A percentile compares a stretch with the other conserved stretches of the same genome.
Conservation (phyloP, 225 moss, liverwort and hornwort species). For the Straminergon stramineum region DNA sequence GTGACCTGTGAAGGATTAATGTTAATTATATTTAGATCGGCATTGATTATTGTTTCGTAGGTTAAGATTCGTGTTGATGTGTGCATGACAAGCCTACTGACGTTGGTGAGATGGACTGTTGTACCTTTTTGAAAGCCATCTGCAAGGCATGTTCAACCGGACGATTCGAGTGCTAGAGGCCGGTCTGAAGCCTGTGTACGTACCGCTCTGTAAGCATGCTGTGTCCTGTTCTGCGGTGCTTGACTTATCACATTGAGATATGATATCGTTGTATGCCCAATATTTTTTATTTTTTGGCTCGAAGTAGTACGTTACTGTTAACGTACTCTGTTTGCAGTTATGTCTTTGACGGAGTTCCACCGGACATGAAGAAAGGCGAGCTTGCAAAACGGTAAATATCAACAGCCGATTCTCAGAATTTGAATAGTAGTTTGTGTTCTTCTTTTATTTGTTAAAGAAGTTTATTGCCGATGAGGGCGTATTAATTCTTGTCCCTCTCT, state of each 20-base stretch:
- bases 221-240: neutral
- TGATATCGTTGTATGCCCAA: neutral
- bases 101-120: neutral
- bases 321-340: slow-evolving; percentile 42
- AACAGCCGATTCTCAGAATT: neutral
- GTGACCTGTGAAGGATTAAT: neutral
- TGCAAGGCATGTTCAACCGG: slow-evolving; percentile 94
- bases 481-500: neutral
- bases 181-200: slow-evolving; percentile 94
- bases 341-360: slow-evolving; percentile 83
- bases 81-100: neutral
- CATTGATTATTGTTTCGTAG: neutral
- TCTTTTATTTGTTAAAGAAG: neutral
- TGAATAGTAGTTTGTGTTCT: neutral
- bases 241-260: neutral
- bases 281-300: neutral
- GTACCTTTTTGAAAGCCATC: slow-evolving; percentile 41
- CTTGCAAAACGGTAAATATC: slow-evolving; percentile 61
- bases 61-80: neutral
- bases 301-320: neutral
- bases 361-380: slow-evolving; percentile 84
- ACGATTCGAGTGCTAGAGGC: slow-evolving; percentile 95
- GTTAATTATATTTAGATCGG: neutral
- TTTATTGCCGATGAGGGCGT: neutral
- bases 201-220: slow-evolving; percentile 12